Percentiles rank a stretch among this genome's conserved stretches.
Conservation (phyloP, 2,329 filamentous ascomycete species). For the Arthrobotrys megalospora region DNA sequence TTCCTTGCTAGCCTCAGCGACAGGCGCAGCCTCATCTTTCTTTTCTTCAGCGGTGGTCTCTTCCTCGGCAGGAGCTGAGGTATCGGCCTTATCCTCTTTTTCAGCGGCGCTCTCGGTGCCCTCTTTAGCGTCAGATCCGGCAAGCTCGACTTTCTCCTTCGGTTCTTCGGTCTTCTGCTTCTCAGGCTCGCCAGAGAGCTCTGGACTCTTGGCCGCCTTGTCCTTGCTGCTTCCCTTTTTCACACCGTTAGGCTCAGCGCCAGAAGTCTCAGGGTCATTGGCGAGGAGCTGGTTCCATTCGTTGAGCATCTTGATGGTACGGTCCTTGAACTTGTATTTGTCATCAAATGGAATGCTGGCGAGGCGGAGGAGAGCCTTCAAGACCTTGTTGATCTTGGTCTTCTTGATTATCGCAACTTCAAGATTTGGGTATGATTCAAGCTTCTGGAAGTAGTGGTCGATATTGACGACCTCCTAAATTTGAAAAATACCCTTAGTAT, state of each 20-base stretch:
- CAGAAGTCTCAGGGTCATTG: constrained; percentile 67
- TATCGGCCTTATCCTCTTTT: constrained; percentile 45
- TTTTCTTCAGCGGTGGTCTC: constrained; percentile 16
- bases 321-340: constrained; percentile 88
- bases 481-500: constrained; percentile 14
- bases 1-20: constrained; percentile 38
- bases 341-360: constrained; percentile 88
- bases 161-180: constrained; percentile 61
- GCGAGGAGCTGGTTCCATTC: constrained; percentile 90
- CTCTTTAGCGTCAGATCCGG: constrained; percentile 59
- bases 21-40: constrained; percentile 26
- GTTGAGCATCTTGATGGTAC: constrained; percentile 83
- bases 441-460: constrained; percentile 73
- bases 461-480: constrained; percentile 67
- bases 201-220: constrained; percentile 60
- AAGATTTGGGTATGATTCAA: constrained; percentile 84
- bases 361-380: constrained; percentile 93
- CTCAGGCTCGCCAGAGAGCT: constrained; percentile 65
- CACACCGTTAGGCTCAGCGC: constrained; percentile 63
- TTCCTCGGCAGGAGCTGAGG: constrained; percentile 22
- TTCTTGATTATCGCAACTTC: constrained; percentile 89
- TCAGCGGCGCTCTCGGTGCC: constrained; percentile 33
- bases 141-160: constrained; percentile 56
- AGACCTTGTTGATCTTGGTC: constrained; percentile 99
- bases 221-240: constrained; percentile 64